phyloP scores from a whole-genome alignment of 345 rosid genomes.

The Populus davidiana region DNA sequence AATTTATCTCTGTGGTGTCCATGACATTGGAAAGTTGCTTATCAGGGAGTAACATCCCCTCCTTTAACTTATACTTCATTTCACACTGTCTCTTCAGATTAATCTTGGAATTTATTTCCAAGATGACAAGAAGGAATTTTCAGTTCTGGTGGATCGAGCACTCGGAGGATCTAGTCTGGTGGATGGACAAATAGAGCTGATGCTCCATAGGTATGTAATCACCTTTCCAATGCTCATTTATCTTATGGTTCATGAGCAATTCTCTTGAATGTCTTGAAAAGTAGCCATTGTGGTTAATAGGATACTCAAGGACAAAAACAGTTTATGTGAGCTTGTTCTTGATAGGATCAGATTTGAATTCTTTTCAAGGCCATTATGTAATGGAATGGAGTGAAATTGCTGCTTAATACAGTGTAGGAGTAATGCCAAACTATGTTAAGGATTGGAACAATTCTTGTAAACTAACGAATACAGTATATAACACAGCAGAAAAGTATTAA shows the following conservation, averaged over 20 bases:
- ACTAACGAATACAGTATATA: too few species aligned
- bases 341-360: background rate
- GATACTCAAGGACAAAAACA: background rate
- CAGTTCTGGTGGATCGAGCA: constrained; percentile 87
- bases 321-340: background rate
- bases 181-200: constrained; percentile 92
- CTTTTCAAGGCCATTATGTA: background rate
- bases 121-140: constrained; percentile 72
- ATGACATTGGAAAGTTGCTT: background rate
- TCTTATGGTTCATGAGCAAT: background rate
- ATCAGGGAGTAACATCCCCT: background rate
- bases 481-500: too few species aligned
- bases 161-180: constrained; percentile 84
- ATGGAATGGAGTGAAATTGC: too few species aligned
- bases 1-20: background rate
- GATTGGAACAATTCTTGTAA: too few species aligned
- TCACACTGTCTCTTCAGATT: constrained; percentile 46
- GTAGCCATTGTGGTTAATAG: background rate
- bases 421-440: too few species aligned
- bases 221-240: constrained; percentile 1
- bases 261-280: constrained; percentile 4
- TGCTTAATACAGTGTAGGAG: background rate
- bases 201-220: constrained; percentile 78
- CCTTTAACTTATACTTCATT: background rate
- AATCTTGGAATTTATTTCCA: constrained; percentile 84